Percentiles rank a stretch among this genome's conserved stretches.
These are phyloP conservation scores for Cornus kousa DNA, from an alignment of 148 eudicot genomes.

Conservation along the genomic window DNA sequence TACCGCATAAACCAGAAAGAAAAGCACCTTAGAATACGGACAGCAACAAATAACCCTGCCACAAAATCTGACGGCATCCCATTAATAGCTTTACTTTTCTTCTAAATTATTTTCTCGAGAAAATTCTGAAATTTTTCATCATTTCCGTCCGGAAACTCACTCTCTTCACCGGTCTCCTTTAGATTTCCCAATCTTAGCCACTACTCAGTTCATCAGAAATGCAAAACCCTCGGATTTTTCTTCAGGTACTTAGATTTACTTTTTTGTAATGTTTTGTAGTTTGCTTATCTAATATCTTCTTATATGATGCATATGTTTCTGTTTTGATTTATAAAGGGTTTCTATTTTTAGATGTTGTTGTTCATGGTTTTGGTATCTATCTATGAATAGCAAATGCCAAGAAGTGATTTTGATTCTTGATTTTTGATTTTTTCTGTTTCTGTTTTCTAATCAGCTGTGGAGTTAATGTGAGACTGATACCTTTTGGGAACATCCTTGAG, in stretches of 20 bases:
- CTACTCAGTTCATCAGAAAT: not conserved
- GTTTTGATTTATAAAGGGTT: not conserved
- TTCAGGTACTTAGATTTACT: constrained; percentile 7
- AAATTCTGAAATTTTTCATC: not conserved
- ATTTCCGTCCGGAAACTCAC: not conserved
- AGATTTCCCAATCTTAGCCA: not conserved
- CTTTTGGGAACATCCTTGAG: constrained; percentile 13
- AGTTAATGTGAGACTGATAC: not conserved
- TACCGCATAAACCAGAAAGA: no score
- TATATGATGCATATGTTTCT: not conserved
- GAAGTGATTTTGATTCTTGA: not conserved
- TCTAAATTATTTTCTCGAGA: not conserved
- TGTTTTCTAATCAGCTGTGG: constrained; percentile 12
- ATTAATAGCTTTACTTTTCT: not conserved
- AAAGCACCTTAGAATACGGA: no score
- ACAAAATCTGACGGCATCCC: no score
- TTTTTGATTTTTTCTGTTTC: not conserved
- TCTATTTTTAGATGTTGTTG: not conserved
- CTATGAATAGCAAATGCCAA: not conserved
- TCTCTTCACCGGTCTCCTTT: not conserved
- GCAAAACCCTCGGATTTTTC: constrained; percentile 5
- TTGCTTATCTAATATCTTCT: not conserved
- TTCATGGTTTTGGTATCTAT: not conserved
- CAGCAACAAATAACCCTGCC: no score
- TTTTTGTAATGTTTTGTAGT: not conserved